These are phyloP conservation scores for Talaromyces thailandensis DNA, from an alignment of 495 filamentous ascomycete species.

Conservation along the genomic window DNA sequence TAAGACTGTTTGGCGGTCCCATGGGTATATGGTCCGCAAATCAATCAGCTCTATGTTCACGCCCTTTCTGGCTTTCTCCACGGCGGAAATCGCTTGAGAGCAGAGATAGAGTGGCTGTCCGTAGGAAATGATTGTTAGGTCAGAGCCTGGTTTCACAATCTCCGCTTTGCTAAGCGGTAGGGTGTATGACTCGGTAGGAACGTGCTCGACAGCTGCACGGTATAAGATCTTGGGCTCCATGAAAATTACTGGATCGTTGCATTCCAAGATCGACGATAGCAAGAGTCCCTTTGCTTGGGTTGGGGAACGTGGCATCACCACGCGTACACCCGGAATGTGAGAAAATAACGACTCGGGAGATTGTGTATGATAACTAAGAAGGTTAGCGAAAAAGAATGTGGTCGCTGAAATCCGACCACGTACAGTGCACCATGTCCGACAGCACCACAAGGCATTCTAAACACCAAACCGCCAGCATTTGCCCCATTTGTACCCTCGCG, in stretches of 20 bases:
- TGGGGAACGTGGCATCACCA: slow-evolving; percentile 85
- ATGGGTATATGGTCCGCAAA: slow-evolving; percentile 85
- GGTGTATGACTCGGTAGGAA: slow-evolving; percentile 72
- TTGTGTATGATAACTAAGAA: slow-evolving; percentile 74
- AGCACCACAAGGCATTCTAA: slow-evolving; percentile 89
- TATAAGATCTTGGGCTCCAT: slow-evolving; percentile 97
- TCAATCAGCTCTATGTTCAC: slow-evolving; percentile 85
- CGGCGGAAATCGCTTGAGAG: slow-evolving; percentile 65
- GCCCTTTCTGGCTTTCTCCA: slow-evolving; percentile 67
- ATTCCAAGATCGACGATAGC: slow-evolving; percentile 64
- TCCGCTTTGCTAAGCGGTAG: slow-evolving; percentile 87
- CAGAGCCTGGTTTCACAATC: slow-evolving; percentile 70
- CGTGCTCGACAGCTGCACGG: slow-evolving; percentile 89
- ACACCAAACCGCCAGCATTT: slow-evolving; percentile 69
- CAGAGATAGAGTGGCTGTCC: slow-evolving; percentile 90
- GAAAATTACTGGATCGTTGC: slow-evolving; percentile 87
- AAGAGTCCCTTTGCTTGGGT: slow-evolving; percentile 88
- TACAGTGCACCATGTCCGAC: slow-evolving; percentile 94
- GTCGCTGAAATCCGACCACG: slow-evolving; percentile 12
- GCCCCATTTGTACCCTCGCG: slow-evolving; percentile 65
- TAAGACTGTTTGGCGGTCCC: slow-evolving; percentile 80
- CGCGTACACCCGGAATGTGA: slow-evolving; percentile 81
- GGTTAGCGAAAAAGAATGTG: slow-evolving; percentile 2
- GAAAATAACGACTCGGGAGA: slow-evolving; percentile 89
- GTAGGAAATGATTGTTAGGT: slow-evolving; percentile 85